phyloP scores from a whole-genome alignment of 257 asterid species.

The Gardenia jasminoides region DNA sequence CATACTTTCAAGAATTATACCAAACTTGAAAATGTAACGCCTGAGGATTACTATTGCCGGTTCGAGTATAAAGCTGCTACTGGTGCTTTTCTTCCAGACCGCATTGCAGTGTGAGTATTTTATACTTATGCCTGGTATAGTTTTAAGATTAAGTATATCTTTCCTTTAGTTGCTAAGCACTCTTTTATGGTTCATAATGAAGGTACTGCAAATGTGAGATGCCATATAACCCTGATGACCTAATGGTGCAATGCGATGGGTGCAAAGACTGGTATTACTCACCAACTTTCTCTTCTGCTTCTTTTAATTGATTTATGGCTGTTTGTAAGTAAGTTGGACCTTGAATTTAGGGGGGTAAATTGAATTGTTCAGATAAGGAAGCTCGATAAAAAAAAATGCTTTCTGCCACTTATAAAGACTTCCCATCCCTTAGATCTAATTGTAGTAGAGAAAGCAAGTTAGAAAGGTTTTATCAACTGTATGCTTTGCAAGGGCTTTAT shows the following conservation, averaged over 20 bases:
- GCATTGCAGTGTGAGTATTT: constrained; percentile 61
- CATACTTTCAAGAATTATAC: constrained; percentile 60
- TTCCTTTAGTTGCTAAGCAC: not conserved
- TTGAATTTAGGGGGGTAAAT: not conserved
- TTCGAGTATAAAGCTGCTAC: constrained; percentile 53
- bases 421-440: not conserved
- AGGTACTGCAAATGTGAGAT: constrained; percentile 82
- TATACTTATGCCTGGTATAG: constrained; percentile 5
- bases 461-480: not conserved
- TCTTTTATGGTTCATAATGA: constrained; percentile 6
- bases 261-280: constrained; percentile 64
- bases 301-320: not conserved
- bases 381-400: too few species aligned
- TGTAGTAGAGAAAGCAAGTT: not conserved
- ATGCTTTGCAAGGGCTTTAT: not conserved
- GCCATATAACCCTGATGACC: constrained; percentile 75
- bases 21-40: constrained; percentile 42
- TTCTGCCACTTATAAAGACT: not conserved
- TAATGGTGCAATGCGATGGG: constrained; percentile 70
- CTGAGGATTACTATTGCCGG: constrained; percentile 60
- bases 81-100: constrained; percentile 58
- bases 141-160: not conserved
- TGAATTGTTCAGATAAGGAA: too few species aligned
- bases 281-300: not conserved
- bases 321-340: not conserved